Evolutionary conservation across 2,329 filamentous ascomycete genomes (phyloP).

Genomic region (Xylaria hypoxylon): DNA sequence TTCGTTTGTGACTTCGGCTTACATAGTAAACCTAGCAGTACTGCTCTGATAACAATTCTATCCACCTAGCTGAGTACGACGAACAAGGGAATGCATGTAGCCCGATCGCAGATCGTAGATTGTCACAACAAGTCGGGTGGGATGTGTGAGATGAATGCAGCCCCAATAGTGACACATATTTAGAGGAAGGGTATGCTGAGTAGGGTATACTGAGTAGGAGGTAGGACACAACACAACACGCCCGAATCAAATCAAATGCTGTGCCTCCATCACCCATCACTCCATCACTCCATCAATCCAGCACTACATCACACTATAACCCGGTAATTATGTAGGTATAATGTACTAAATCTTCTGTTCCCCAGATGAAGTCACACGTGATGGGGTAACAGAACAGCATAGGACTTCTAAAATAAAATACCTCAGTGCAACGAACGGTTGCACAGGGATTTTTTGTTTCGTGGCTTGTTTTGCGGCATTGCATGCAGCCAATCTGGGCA

Average conservation of each 20-base stretch:
- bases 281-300: too few relatives aligned
- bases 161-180: neutral
- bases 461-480: conserved; percentile 2
- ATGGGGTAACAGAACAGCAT: too few relatives aligned
- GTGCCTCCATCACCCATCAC: too few relatives aligned
- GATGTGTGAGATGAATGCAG: neutral
- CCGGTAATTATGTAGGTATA: too few relatives aligned
- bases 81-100: neutral
- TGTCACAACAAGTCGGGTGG: neutral
- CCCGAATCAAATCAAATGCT: too few relatives aligned
- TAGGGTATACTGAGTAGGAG: too few relatives aligned
- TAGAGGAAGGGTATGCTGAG: too few relatives aligned
- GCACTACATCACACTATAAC: too few relatives aligned
- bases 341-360: too few relatives aligned
- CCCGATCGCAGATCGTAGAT: neutral
- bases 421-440: conserved; percentile 5
- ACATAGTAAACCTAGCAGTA: too few relatives aligned
- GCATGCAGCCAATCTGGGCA: neutral
- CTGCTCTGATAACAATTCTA: neutral
- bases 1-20: neutral
- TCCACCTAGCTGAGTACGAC: neutral
- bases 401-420: conserved; percentile 10
- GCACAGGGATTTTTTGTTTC: neutral
- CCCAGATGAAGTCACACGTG: too few relatives aligned
- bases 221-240: too few relatives aligned